Base-by-base conservation (phyloP, 2,329 filamentous ascomycete genomes). In the Aureobasidium zeae region DNA sequence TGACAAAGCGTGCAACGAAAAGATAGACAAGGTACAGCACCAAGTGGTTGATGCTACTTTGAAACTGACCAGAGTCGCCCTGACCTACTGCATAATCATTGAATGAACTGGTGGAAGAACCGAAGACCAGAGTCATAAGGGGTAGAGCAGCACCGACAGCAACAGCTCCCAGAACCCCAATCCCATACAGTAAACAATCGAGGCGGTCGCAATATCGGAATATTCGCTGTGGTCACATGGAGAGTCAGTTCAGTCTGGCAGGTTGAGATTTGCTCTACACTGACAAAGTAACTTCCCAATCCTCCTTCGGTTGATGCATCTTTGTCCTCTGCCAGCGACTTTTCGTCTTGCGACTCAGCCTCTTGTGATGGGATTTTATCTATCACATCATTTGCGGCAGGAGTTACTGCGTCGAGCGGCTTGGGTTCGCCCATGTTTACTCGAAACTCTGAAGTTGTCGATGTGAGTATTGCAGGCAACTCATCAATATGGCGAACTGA, bases 11-110 rank as follows among this genome's bases (percentile, higher is more conserved):
- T 19, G 70, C 78, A 46, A 81, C 73, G 16, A 74, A 74, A 22
- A 84, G 68, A 55, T 79, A 81, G 9, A 81, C 71, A 17, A 83
- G 72, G 52, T 55, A 51, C 6, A 82, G 58, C 29, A 77, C 80
- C 36, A 63, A 55, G 55, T 76, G 71, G 48, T 79, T 69, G 16
- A 38, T 29, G 11, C 15, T 9, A 12, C 17, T 21, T 13, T 17
- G 15, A 17, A 30, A 38, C 11, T 20, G 25, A 13, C 11, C 17
- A 11, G 35, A 29, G 24, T 10, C 29, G 21, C 33, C 33, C 26
- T 36, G 33, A 26, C 22, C 33, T 2, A 36, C 33, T 16, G 33
- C 35, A 12, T 38, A 29, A 9, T 15, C 25, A 15, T 28, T 71
- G 49, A 73, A 71, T 28, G 62, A 52, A 3, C 63, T 66, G 4